Evolutionary conservation across 108 stramenopile genomes (phyloP).

Genomic region (Poteriospumella lacustris): DNA sequence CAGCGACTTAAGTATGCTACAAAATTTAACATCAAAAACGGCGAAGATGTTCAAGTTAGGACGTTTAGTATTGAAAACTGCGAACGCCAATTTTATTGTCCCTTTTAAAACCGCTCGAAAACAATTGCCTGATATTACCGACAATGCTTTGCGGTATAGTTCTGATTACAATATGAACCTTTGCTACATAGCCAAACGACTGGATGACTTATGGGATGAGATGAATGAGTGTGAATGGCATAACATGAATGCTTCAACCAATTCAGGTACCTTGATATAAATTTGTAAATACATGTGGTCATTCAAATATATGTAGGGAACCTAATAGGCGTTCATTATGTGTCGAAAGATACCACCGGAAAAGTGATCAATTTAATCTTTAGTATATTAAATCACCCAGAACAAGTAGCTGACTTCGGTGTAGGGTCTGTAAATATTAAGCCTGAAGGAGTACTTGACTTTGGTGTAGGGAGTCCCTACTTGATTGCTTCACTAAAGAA

Average conservation of each 20-base stretch:
- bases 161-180: constrained; percentile 8
- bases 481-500: constrained; percentile 8
- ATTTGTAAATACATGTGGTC: constrained; percentile 8
- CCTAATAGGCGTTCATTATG: constrained; percentile 7
- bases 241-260: constrained; percentile 8
- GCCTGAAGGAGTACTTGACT: constrained; percentile 6
- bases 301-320: constrained; percentile 9
- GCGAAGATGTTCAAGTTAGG: constrained; percentile 7
- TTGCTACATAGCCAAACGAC: constrained; percentile 7
- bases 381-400: constrained; percentile 8
- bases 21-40: constrained; percentile 9
- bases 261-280: constrained; percentile 8
- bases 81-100: constrained; percentile 7
- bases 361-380: constrained; percentile 9
- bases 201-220: constrained; percentile 7
- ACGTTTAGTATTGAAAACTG: constrained; percentile 8
- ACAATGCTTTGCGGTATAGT: constrained; percentile 7
- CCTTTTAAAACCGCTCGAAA: constrained; percentile 7
- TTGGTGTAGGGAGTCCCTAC: constrained; percentile 6
- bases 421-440: constrained; percentile 8
- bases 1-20: constrained; percentile 7
- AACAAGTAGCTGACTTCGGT: constrained; percentile 7
- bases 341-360: constrained; percentile 6
- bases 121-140: constrained; percentile 7
- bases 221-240: constrained; percentile 7